These are phyloP conservation scores for Saturnispora galanensis DNA, from an alignment of 805 yeast genomes.

Conservation along the genomic window DNA sequence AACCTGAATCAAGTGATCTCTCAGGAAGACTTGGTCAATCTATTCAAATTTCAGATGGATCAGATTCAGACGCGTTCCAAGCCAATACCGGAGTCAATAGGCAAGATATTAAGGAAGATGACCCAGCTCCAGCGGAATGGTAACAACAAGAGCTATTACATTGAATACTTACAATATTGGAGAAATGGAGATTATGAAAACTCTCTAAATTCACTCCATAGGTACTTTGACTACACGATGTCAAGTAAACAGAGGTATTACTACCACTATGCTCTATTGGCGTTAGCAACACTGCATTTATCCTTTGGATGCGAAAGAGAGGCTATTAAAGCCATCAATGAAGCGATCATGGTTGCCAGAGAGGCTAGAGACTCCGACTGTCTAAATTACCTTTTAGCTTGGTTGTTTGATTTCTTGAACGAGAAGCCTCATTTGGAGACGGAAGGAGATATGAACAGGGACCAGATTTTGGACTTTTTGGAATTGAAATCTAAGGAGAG, in stretches of 20 bases:
- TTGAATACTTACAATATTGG: constrained; percentile 51
- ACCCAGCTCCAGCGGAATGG: constrained; percentile 35
- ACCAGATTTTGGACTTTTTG: constrained; percentile 49
- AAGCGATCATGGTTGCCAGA: constrained; percentile 79
- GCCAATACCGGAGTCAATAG: constrained; percentile 36
- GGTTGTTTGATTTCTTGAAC: constrained; percentile 64
- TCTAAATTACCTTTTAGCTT: constrained; percentile 58
- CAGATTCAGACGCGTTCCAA: constrained; percentile 44
- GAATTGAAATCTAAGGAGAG: constrained; percentile 43
- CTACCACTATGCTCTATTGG: constrained; percentile 69
- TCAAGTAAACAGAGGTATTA: constrained; percentile 52
- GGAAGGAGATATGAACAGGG: constrained; percentile 6
- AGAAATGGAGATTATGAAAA: constrained; percentile 52
- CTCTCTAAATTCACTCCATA: constrained; percentile 46
- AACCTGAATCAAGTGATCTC: constrained; percentile 21
- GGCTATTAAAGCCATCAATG: constrained; percentile 73
- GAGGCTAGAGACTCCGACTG: constrained; percentile 72
- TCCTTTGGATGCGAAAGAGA: constrained; percentile 55
- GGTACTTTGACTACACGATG: constrained; percentile 67
- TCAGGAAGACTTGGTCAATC: constrained; percentile 38
- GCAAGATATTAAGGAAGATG: constrained; percentile 34
- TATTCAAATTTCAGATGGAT: constrained; percentile 45
- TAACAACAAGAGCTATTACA: constrained; percentile 42
- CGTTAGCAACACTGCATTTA: constrained; percentile 62
- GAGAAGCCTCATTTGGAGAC: constrained; percentile 42